Conservation (phyloP, 176 grass and related monocot species). For the Sorghum bicolor region DNA sequence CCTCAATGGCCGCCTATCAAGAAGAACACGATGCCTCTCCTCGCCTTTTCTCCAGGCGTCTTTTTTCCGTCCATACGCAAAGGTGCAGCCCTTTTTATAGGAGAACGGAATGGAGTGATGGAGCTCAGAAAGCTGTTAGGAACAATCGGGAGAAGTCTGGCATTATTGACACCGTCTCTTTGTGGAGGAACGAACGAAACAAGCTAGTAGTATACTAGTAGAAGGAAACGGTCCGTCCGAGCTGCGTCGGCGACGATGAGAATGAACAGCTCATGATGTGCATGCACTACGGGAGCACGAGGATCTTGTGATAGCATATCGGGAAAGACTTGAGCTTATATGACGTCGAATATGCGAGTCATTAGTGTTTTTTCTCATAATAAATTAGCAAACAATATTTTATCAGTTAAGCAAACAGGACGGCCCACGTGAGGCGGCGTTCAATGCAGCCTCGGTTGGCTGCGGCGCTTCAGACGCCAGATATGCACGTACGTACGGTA, state of each 20-base stretch:
- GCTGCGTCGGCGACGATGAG: not conserved
- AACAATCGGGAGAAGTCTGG: constrained; percentile 10
- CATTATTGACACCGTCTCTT: not conserved
- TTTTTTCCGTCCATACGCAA: not conserved
- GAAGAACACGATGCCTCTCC: constrained; percentile 30
- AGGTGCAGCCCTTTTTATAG: not conserved
- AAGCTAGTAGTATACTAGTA: too few relatives aligned
- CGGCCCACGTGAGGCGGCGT: not conserved
- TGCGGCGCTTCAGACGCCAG: not conserved
- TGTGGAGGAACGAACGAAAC: too few relatives aligned
- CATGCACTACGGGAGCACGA: not conserved
- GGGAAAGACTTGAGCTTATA: too few relatives aligned
- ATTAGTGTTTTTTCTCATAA: too few relatives aligned
- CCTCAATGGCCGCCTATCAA: constrained; percentile 1
- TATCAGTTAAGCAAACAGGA: too few relatives aligned
- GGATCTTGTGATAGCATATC: too few relatives aligned
- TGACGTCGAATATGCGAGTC: too few relatives aligned
- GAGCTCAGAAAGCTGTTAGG: not conserved
- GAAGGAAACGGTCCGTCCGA: too few relatives aligned
- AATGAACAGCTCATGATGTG: not conserved
- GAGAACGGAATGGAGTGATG: too few relatives aligned
- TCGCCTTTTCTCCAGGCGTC: not conserved
- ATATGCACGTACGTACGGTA: too few relatives aligned
- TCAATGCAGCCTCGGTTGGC: not conserved
- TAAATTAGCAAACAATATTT: too few relatives aligned